A percentile compares a stretch with the other conserved stretches of the same genome.
Conservation (phyloP, 495 filamentous ascomycete species). For the Tetracladium setigerum region DNA sequence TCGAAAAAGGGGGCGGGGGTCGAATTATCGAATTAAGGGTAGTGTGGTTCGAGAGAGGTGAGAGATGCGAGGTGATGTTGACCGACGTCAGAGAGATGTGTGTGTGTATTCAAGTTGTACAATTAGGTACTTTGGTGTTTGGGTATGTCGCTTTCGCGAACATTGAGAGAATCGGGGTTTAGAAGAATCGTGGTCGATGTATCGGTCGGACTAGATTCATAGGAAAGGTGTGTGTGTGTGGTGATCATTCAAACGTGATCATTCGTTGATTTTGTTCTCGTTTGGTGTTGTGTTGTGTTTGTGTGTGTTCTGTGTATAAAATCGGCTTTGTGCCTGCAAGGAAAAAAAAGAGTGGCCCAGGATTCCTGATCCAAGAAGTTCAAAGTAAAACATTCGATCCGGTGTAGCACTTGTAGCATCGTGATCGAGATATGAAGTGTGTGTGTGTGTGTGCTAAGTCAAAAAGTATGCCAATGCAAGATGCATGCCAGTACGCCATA, state of each 20-base stretch:
- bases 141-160: no score
- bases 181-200: neutral
- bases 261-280: constrained; percentile 1
- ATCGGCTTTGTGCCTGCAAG: constrained; percentile 5
- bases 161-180: no score
- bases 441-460: constrained; percentile 8
- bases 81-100: no score
- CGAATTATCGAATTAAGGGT: no score
- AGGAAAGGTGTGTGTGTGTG: neutral
- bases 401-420: constrained; percentile 1
- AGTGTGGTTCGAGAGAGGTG: neutral
- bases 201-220: no score
- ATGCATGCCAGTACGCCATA: constrained; percentile 19
- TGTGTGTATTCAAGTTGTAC: no score
- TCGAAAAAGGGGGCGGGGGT: no score
- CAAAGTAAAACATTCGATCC: neutral
- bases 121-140: no score
- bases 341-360: constrained; percentile 17
- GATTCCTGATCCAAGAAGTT: constrained; percentile 26
- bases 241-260: constrained; percentile 1
- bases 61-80: neutral
- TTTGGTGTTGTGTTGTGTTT: neutral
- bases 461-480: constrained; percentile 21
- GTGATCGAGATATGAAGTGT: constrained; percentile 4
- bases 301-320: neutral